Base-by-base conservation (phyloP, 495 filamentous ascomycete genomes). In the Copromyces sp. region DNA sequence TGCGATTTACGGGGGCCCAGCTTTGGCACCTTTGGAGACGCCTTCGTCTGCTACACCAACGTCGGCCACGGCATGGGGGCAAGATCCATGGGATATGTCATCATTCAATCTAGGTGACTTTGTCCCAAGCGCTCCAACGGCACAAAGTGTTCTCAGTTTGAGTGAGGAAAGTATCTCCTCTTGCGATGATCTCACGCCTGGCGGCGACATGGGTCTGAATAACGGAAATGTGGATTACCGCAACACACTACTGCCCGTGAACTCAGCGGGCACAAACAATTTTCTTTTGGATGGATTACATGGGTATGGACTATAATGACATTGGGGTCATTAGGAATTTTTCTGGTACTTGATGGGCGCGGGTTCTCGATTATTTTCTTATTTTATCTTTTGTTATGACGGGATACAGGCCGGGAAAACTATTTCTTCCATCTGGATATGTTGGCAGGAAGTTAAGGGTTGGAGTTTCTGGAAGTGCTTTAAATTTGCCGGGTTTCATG, bases 1-100 rank as follows among this genome's bases (percentile, higher is more conserved):
- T 74, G 89, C 90, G 11, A 93, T 95, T 70, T 94, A 94, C 76
- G 93, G 92, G 68, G 91, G 91, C 16, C 88, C 88, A 61, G 85
- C 88, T 16, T 65, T 86, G 5, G 79, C 79, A 11, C 41, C 85
- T 29, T 75, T 81, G 29, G 84, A 84, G 17, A 84, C 79, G 8
- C 78, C 83, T 16, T 75, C 75, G 5, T 81, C 79, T 35, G 78
- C 76, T 12, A 32, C 78, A 32, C 42, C 77, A 1, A 75, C 76
- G 14, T 77, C 77, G 39, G 78, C 81, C 38, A 76, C 79, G 11
- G 79, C 80, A 47, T 89, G 84, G 86, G 85, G 86, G 24, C 86
- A 87, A 7, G 87, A 87, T 45, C 81, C 87, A 17, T 90, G 86
- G 84, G 87, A 86, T 61, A 80, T 86, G 74, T 77, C 84, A 24